Evolutionary conservation across 2,329 filamentous ascomycete genomes (phyloP).

Genomic region (Keithomyces neogunnii): DNA sequence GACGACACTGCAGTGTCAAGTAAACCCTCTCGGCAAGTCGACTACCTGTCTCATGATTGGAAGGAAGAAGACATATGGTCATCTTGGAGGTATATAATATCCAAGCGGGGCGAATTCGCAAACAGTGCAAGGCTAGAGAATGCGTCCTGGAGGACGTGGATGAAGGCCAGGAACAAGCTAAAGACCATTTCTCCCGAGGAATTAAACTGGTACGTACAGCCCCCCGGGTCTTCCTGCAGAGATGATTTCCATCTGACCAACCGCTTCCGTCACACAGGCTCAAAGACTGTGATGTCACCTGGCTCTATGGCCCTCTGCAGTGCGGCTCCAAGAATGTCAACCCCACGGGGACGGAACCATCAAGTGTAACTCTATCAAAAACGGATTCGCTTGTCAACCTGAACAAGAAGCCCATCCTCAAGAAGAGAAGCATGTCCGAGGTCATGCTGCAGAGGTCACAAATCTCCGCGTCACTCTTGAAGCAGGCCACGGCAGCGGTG

Average conservation of each 20-base stretch:
- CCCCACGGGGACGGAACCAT: conserved; percentile 30
- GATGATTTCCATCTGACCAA: conserved; percentile 4
- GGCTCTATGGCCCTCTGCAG: conserved; percentile 91
- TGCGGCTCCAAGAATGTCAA: conserved; percentile 53
- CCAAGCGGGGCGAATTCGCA: conserved; percentile 67
- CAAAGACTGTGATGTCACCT: conserved; percentile 95
- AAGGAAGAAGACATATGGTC: conserved; percentile 95
- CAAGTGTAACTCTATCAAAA: conserved; percentile 39
- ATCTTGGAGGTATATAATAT: conserved; percentile 89
- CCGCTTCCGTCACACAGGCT: conserved; percentile 51
- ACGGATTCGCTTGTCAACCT: conserved; percentile 55
- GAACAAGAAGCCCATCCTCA: conserved; percentile 81
- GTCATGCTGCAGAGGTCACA: conserved; percentile 86
- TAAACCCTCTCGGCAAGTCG: conserved; percentile 81
- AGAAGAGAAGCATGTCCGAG: conserved; percentile 94
- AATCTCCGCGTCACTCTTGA: conserved; percentile 79
- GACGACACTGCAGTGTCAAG: conserved; percentile 71
- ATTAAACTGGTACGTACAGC: conserved; percentile 71
- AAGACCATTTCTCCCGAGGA: conserved; percentile 85
- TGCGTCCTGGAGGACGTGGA: conserved; percentile 95
- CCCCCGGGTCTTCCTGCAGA: neutral
- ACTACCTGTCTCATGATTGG: conserved; percentile 91
- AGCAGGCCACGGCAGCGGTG: conserved; percentile 79
- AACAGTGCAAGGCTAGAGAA: conserved; percentile 84
- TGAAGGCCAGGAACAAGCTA: conserved; percentile 80